Percentiles rank a stretch among this genome's conserved stretches.
These are phyloP conservation scores for Chytriomyces sp. DNA, from an alignment of 192 early-diverging fungal genomes.

Conservation along the genomic window DNA sequence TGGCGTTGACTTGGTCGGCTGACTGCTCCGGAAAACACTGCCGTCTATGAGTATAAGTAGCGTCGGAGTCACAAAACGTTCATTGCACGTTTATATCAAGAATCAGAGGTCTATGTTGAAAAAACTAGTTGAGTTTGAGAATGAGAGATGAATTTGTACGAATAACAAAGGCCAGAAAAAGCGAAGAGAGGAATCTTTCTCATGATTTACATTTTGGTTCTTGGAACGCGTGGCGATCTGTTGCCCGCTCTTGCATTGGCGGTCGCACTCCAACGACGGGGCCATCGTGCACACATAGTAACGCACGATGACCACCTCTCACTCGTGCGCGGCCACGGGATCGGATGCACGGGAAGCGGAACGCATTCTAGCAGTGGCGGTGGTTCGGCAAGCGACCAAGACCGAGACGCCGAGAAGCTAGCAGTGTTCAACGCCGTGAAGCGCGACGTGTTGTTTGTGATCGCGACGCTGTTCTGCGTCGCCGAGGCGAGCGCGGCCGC, in stretches of 20 bases:
- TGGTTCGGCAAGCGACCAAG: neutral
- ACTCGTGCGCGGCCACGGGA: neutral
- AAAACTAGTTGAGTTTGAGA: too few species aligned
- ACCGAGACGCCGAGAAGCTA: neutral
- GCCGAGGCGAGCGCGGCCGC: neutral
- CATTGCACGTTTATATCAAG: too few species aligned
- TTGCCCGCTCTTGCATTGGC: neutral
- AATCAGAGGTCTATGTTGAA: neutral
- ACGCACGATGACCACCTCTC: neutral
- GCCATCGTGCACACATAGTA: neutral
- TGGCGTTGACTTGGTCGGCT: too few species aligned
- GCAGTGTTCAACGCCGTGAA: neutral
- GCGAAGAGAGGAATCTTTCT: too few species aligned
- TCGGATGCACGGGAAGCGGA: neutral
- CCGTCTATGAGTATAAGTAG: too few species aligned
- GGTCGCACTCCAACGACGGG: neutral
- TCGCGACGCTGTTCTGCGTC: neutral
- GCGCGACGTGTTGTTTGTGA: neutral
- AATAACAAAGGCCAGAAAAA: too few species aligned
- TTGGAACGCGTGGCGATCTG: slow-evolving; percentile 4
- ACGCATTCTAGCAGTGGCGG: neutral
- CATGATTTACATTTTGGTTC: neutral
- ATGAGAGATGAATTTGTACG: too few species aligned
- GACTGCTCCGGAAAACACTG: too few species aligned
- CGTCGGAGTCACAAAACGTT: too few species aligned